phyloP scores from a whole-genome alignment of 2,329 filamentous ascomycete genomes.

The Neopestalotiopsis clavispora region DNA sequence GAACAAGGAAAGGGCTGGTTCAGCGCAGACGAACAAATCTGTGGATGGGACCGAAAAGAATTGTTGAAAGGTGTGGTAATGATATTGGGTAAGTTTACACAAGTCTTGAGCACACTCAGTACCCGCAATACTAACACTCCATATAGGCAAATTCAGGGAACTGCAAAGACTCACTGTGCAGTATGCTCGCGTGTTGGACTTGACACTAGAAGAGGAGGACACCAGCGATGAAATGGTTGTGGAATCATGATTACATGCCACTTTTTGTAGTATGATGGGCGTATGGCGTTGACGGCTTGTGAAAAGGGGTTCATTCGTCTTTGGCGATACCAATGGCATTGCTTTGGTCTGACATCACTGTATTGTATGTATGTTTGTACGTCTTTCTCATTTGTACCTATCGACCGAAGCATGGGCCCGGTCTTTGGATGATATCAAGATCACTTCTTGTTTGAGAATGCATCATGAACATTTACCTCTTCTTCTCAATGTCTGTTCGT shows the following conservation, averaged over 20 bases:
- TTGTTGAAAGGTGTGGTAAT: constrained; percentile 89
- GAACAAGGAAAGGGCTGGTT: constrained; percentile 64
- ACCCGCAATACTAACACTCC: constrained; percentile 36
- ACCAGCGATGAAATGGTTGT: constrained; percentile 39
- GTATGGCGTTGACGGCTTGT: constrained; percentile 14
- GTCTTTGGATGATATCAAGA: neutral
- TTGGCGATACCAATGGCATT: constrained; percentile 14
- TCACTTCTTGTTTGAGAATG: too few relatives aligned
- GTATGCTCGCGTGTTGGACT: constrained; percentile 82
- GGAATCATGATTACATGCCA: constrained; percentile 26
- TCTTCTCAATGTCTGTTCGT: too few relatives aligned
- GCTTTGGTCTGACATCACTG: constrained; percentile 11
- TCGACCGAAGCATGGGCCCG: neutral
- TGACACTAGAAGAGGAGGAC: constrained; percentile 54
- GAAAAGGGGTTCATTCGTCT: neutral
- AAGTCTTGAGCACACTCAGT: constrained; percentile 21
- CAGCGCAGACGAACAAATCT: constrained; percentile 72
- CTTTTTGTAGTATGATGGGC: neutral
- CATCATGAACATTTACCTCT: too few relatives aligned
- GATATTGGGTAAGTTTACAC: constrained; percentile 75
- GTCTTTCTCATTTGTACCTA: neutral
- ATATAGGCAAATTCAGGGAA: constrained; percentile 88
- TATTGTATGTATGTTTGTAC: constrained; percentile 10
- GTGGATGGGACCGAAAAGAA: constrained; percentile 89
- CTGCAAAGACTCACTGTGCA: constrained; percentile 93